A percentile compares a stretch with the other conserved stretches of the same genome.
Evolutionary conservation across 768 basidiomycete genomes (phyloP).

Genomic region (Kwoniella sp.): DNA sequence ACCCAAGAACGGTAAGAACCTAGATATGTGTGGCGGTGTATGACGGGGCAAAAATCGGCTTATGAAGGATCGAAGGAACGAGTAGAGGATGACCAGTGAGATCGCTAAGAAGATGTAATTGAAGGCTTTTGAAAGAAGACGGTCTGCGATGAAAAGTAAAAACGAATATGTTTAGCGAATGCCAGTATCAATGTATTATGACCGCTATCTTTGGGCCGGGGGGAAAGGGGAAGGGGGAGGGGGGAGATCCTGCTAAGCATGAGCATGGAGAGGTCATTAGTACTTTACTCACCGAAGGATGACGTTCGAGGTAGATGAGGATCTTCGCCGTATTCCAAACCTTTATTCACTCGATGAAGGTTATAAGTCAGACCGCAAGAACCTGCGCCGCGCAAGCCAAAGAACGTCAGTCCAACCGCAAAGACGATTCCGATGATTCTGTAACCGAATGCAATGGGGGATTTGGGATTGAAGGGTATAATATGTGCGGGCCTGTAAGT

Average conservation of each 20-base stretch:
- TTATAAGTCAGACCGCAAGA: slow-evolving; percentile 86
- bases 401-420: background rate
- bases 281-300: slow-evolving; percentile 13
- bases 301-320: slow-evolving; percentile 21
- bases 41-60: slow-evolving; percentile 53
- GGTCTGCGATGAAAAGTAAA: slow-evolving; percentile 14
- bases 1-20: slow-evolving; percentile 24
- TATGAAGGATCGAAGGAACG: slow-evolving; percentile 63
- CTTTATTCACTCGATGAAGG: slow-evolving; percentile 64
- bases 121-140: slow-evolving; percentile 15
- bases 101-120: slow-evolving; percentile 5
- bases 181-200: too few relatives aligned
- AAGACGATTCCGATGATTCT: too few relatives aligned
- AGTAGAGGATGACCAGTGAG: slow-evolving; percentile 57
- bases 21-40: slow-evolving; percentile 54
- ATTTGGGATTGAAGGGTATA: too few relatives aligned
- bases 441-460: too few relatives aligned
- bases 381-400: slow-evolving; percentile 58
- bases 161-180: background rate
- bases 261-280: background rate
- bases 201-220: too few relatives aligned
- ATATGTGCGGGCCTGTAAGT: too few relatives aligned
- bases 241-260: background rate
- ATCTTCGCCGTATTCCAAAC: slow-evolving; percentile 36
- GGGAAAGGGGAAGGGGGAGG: too few relatives aligned